These are phyloP conservation scores for Monilinia laxa DNA, from an alignment of 2,329 filamentous ascomycete species.

Conservation along the genomic window DNA sequence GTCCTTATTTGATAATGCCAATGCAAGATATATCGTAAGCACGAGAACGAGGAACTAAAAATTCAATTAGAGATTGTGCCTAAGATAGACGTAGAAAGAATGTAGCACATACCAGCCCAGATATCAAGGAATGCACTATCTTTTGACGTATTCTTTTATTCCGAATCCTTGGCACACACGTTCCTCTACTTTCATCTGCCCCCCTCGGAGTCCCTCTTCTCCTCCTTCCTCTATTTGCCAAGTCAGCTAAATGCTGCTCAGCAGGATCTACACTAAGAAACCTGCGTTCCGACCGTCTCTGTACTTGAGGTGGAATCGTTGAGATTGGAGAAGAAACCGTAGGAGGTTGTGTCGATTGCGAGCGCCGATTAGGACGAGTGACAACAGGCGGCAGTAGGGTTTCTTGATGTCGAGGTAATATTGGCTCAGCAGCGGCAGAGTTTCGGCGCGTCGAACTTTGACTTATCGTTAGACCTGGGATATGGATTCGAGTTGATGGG, in stretches of 20 bases:
- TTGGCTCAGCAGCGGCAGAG: conserved; percentile 19
- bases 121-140: conserved; percentile 61
- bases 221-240: conserved; percentile 47
- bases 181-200: conserved; percentile 33
- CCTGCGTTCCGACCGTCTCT: conserved; percentile 30
- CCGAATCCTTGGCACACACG: conserved; percentile 52
- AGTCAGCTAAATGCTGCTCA: conserved; percentile 48
- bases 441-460: conserved; percentile 42
- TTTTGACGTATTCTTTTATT: conserved; percentile 55
- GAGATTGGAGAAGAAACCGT: conserved; percentile 26
- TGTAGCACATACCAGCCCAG: conserved; percentile 47
- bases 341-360: conserved; percentile 23
- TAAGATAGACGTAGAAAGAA: background rate
- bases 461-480: conserved; percentile 43
- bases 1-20: conserved; percentile 65
- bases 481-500: conserved; percentile 45
- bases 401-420: conserved; percentile 10
- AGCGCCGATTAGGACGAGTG: conserved; percentile 27
- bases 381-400: conserved; percentile 21
- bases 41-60: conserved; percentile 35
- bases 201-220: conserved; percentile 36
- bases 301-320: conserved; percentile 26
- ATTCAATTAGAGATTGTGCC: conserved; percentile 22
- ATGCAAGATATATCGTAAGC: conserved; percentile 55
- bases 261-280: conserved; percentile 50